These are phyloP conservation scores for Amanita polypyramis DNA, from an alignment of 768 basidiomycete genomes.

Conservation along the genomic window DNA sequence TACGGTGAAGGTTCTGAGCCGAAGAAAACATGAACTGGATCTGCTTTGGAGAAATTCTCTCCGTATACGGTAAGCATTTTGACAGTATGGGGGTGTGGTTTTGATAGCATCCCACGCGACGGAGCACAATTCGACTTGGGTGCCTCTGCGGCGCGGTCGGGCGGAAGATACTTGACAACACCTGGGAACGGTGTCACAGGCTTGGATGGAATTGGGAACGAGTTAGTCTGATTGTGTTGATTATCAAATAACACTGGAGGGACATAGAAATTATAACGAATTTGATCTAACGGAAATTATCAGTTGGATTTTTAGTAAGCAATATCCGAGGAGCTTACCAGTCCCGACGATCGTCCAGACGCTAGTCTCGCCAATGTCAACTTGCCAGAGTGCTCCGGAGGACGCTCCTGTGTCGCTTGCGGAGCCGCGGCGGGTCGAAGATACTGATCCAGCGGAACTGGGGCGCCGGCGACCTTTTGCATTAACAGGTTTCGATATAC, in stretches of 20 bases:
- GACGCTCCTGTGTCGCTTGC: slow-evolving; percentile 58
- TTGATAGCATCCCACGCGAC: slow-evolving; percentile 58
- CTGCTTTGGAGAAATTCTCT: slow-evolving; percentile 79
- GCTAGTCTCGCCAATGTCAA: slow-evolving; percentile 88
- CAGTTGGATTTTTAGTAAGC: neutral
- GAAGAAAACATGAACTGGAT: slow-evolving; percentile 78
- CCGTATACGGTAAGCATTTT: slow-evolving; percentile 85
- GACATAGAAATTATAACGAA: slow-evolving; percentile 89
- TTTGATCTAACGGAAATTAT: slow-evolving; percentile 50
- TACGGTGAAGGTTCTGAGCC: slow-evolving; percentile 81
- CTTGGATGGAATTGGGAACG: slow-evolving; percentile 73
- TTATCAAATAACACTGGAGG: slow-evolving; percentile 78
- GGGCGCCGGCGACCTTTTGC: slow-evolving; percentile 60
- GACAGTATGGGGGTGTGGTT: slow-evolving; percentile 67
- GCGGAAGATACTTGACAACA: slow-evolving; percentile 86
- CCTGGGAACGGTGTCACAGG: slow-evolving; percentile 80
- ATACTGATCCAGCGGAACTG: slow-evolving; percentile 64
- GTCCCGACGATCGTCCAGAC: slow-evolving; percentile 94
- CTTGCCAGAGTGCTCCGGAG: slow-evolving; percentile 77
- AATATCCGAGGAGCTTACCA: slow-evolving; percentile 33
- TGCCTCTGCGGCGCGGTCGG: slow-evolving; percentile 76
- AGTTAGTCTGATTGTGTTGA: slow-evolving; percentile 57
- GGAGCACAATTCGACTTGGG: slow-evolving; percentile 63
- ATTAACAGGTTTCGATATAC: slow-evolving; percentile 35
- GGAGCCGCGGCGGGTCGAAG: slow-evolving; percentile 57